Conservation (phyloP, 2,329 filamentous ascomycete species). For the Macrophomina phaseolina region DNA sequence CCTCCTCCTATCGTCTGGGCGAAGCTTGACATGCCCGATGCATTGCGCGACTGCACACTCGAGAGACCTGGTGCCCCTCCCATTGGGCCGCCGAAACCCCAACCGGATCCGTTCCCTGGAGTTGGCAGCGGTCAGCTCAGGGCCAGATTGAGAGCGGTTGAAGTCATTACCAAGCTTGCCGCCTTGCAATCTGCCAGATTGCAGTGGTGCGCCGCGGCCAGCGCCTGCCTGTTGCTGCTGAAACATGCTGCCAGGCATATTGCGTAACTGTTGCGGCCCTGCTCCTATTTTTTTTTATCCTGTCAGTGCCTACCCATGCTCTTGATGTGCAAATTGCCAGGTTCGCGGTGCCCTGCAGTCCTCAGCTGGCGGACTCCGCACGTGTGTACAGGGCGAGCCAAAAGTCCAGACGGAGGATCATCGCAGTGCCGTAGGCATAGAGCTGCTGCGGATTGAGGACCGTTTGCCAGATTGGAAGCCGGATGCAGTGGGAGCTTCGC, state of each 20-base stretch:
- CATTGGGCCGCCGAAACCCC: slow-evolving; percentile 63
- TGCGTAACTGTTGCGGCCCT: slow-evolving; percentile 58
- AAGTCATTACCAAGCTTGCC: slow-evolving; percentile 56
- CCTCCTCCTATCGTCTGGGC: slow-evolving; percentile 60
- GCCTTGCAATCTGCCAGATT: slow-evolving; percentile 58
- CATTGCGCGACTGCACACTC: slow-evolving; percentile 57
- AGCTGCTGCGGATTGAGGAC: background rate
- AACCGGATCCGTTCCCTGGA: slow-evolving; percentile 60
- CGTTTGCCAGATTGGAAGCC: background rate
- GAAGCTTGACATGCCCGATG: slow-evolving; percentile 58
- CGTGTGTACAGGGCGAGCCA: background rate
- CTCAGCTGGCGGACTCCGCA: background rate
- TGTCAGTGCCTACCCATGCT: slow-evolving; percentile 5
- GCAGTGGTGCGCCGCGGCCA: slow-evolving; percentile 54
- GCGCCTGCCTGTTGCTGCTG: slow-evolving; percentile 57
- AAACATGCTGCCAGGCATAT: slow-evolving; percentile 60
- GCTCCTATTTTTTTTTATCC: slow-evolving; percentile 46
- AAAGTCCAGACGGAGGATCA: background rate
- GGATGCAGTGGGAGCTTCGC: slow-evolving; percentile 18
- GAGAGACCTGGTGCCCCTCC: slow-evolving; percentile 59
- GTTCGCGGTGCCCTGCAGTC: background rate
- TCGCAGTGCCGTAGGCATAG: background rate
- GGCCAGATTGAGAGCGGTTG: background rate
- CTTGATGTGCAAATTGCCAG: background rate
- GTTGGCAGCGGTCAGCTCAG: slow-evolving; percentile 17